These are phyloP conservation scores for Apiotrichum gracile DNA, from an alignment of 1,284 basidiomycete genomes.

Conservation along the genomic window DNA sequence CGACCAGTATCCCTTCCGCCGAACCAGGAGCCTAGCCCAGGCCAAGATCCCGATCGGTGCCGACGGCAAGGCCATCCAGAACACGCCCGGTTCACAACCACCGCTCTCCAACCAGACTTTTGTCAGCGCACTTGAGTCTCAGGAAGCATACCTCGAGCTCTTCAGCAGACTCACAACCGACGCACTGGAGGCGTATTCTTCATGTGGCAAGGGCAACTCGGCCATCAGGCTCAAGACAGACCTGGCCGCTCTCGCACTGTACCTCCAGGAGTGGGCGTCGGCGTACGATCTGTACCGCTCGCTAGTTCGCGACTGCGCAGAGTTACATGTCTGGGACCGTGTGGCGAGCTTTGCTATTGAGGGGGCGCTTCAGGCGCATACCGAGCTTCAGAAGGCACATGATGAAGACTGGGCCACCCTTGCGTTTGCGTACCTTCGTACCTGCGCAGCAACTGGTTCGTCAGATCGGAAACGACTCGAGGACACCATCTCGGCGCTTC, in stretches of 20 bases:
- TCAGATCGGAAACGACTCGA: conserved; percentile 4
- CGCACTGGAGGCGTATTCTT: conserved; percentile 73
- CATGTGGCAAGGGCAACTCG: conserved; percentile 72
- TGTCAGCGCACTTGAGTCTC: conserved; percentile 56
- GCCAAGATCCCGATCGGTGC: background rate
- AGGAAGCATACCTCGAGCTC: conserved; percentile 63
- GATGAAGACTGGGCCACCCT: conserved; percentile 38
- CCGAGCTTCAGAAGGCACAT: conserved; percentile 18
- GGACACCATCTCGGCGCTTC: conserved; percentile 20
- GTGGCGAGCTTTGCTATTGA: conserved; percentile 32
- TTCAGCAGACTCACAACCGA: conserved; percentile 70
- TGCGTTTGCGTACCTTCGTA: conserved; percentile 38
- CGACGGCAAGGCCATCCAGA: background rate
- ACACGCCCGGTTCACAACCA: background rate
- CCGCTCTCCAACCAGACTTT: conserved; percentile 62
- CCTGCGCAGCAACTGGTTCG: conserved; percentile 16
- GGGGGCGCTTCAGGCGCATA: conserved; percentile 28
- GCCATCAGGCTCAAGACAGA: conserved; percentile 75
- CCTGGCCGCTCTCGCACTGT: conserved; percentile 77
- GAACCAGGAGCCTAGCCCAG: conserved; percentile 4
- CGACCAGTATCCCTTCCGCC: conserved; percentile 34
- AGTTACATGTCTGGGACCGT: conserved; percentile 34
- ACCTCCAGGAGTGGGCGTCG: conserved; percentile 22
- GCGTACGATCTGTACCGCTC: conserved; percentile 33
- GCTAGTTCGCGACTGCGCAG: conserved; percentile 32